Percentiles rank a stretch among this genome's conserved stretches.
These are phyloP conservation scores for Boletus edulis DNA, from an alignment of 768 basidiomycete genomes.

Conservation along the genomic window DNA sequence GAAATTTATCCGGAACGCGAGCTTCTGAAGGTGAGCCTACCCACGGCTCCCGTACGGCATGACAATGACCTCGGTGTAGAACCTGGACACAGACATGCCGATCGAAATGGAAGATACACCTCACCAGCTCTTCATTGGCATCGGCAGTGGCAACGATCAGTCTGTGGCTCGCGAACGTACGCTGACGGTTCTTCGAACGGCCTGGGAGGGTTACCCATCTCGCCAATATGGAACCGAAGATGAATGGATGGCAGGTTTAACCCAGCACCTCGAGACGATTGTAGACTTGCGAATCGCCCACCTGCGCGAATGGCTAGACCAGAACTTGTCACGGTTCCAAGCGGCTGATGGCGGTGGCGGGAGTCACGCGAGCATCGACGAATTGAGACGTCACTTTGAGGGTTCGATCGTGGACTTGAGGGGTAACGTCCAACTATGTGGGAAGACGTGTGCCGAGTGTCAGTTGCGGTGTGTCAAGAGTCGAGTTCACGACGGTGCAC, in stretches of 20 bases:
- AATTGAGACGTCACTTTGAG: conserved; percentile 44
- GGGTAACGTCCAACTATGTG: conserved; percentile 37
- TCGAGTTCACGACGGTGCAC: too few relatives aligned
- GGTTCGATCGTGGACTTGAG: conserved; percentile 43
- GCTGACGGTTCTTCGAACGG: conserved; percentile 11
- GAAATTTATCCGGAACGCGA: conserved; percentile 47
- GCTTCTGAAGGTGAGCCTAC: conserved; percentile 43
- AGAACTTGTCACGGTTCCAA: conserved; percentile 49
- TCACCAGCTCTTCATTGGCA: conserved; percentile 35
- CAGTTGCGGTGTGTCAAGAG: too few relatives aligned
- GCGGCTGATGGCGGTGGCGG: background rate
- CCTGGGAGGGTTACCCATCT: conserved; percentile 16
- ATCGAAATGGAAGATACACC: conserved; percentile 40
- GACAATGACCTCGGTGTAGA: conserved; percentile 32
- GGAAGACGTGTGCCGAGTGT: background rate
- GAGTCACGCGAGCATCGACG: conserved; percentile 42
- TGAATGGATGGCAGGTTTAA: conserved; percentile 40
- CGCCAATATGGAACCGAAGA: conserved; percentile 24
- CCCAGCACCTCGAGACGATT: conserved; percentile 36
- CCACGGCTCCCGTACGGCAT: accelerated
- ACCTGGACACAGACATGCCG: conserved; percentile 47
- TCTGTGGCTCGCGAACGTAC: conserved; percentile 13
- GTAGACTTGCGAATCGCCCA: conserved; percentile 45
- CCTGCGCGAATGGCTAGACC: conserved; percentile 50
- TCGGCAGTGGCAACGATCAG: conserved; percentile 20